Conservation (phyloP, 2,329 filamentous ascomycete species). For the Aureobasidium mangrovei region DNA sequence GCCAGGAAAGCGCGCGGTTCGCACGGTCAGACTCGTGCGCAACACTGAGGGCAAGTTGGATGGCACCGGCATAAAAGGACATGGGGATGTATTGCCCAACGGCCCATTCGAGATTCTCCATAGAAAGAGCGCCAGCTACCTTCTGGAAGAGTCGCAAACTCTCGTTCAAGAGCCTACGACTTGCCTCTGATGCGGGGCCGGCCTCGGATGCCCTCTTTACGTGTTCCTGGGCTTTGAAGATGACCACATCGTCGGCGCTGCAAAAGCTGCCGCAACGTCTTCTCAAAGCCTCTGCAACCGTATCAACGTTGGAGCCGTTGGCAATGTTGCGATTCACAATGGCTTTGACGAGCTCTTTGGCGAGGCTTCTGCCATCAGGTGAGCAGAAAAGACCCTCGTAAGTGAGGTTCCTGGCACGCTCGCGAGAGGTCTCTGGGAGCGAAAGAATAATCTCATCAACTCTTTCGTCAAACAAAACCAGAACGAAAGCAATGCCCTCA, state of each 20-base stretch:
- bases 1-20: slow-evolving; percentile 75
- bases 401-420: slow-evolving; percentile 65
- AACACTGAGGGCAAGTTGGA: slow-evolving; percentile 75
- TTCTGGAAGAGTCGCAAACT: slow-evolving; percentile 81
- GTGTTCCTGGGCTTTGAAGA: slow-evolving; percentile 96
- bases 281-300: slow-evolving; percentile 86
- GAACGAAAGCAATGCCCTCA: slow-evolving; percentile 91
- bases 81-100: slow-evolving; percentile 71
- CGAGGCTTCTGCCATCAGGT: slow-evolving; percentile 71
- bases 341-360: slow-evolving; percentile 89
- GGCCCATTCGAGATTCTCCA: slow-evolving; percentile 69
- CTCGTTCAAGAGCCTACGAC: slow-evolving; percentile 74
- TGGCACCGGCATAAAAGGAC: slow-evolving; percentile 83
- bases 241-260: slow-evolving; percentile 90
- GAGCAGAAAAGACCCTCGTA: slow-evolving; percentile 84
- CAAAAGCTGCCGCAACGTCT: slow-evolving; percentile 94
- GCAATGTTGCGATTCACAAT: slow-evolving; percentile 98
- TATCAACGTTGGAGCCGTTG: slow-evolving; percentile 94
- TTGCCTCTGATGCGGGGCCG: slow-evolving; percentile 63
- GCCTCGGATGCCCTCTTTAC: slow-evolving; percentile 80
- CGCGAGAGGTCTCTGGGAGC: slow-evolving; percentile 60
- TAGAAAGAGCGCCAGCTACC: slow-evolving; percentile 73
- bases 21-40: slow-evolving; percentile 79
- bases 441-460: slow-evolving; percentile 78
- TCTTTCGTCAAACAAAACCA: slow-evolving; percentile 89